phyloP scores from a whole-genome alignment of 148 eudicot genomes.

The Hydrangea macrophylla region DNA sequence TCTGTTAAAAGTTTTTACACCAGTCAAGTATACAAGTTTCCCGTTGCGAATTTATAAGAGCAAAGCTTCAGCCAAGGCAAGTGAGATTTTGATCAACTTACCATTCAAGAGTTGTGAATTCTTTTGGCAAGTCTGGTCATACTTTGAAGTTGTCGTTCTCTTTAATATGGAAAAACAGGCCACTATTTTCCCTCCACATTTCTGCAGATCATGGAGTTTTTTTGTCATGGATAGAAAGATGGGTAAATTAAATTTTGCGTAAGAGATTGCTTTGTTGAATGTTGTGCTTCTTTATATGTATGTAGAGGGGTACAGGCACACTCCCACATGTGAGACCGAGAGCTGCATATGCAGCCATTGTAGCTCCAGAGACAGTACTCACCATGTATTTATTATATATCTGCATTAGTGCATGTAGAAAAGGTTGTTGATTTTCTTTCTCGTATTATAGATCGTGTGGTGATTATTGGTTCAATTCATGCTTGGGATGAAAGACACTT shows the following conservation, averaged over 20 bases:
- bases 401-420: neutral
- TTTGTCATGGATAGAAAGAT: too few relatives aligned
- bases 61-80: too few relatives aligned
- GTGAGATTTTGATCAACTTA: too few relatives aligned
- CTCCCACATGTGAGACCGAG: too few relatives aligned
- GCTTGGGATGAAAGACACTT: neutral
- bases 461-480: neutral
- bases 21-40: neutral
- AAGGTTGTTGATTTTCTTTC: neutral
- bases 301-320: too few relatives aligned
- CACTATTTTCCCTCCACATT: neutral
- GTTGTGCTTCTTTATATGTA: neutral
- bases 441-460: neutral
- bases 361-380: too few relatives aligned
- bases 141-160: neutral
- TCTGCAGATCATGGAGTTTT: neutral
- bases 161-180: neutral
- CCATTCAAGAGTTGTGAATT: too few relatives aligned
- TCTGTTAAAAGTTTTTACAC: neutral
- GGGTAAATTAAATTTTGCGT: neutral
- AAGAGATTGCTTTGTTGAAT: conserved; percentile 1
- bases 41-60: neutral
- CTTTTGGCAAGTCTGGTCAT: conserved; percentile 1
- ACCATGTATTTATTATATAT: too few relatives aligned
- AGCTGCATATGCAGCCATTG: too few relatives aligned